Base-by-base conservation (phyloP, 148 eudicot genomes). In the Persicaria tinctoria region DNA sequence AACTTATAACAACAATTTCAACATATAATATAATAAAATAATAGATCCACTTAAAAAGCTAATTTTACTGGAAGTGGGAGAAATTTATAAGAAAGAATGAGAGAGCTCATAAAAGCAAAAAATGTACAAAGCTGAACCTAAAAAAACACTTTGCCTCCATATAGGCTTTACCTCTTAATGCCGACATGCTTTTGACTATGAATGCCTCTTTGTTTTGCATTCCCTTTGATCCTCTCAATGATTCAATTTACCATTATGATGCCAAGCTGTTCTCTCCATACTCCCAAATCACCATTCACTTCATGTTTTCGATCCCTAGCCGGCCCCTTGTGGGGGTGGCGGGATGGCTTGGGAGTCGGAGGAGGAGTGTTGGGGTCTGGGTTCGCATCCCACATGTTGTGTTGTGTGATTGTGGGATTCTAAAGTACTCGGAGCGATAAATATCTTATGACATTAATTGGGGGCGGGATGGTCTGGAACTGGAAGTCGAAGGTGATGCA, bases 121-220 rank as follows among this genome's bases (percentile, higher is more conserved):
- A 27, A 63, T 41, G 13, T 13, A 66, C 70, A 66, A 66, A 66
- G 70, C 12, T 38, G 48, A 66, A n/a, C 17, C 48, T 66, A 66
- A n/a, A 41, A 66, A 50, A 66, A 66, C 8, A 38, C 70, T 12
- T 41, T 66, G 6, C 41, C 8, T 32, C 41, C 41, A 32, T 17
- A 66, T 66, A 66, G 70, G 48, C 70, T 66, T 66, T 66, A 17
- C 47, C 70, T 66, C 70, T 66, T 66, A 66, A 66, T 66, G 48
- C 70, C 70, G 70, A 66, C 70, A 66, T 66, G 48, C 70, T 66
- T 66, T 66, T 66, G 70, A 66, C 70, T 41, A 17, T 32, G 18
- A 66, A 66, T 66, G 70, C 70, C 48, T 66, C 70, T 66, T 66
- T 66, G 70, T 66, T 66, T 66, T 66, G 44, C 70, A 41, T 41